Evolutionary conservation across 1,139 yeast species (phyloP).

Genomic region (Blastobotrys raffinosifermentans): DNA sequence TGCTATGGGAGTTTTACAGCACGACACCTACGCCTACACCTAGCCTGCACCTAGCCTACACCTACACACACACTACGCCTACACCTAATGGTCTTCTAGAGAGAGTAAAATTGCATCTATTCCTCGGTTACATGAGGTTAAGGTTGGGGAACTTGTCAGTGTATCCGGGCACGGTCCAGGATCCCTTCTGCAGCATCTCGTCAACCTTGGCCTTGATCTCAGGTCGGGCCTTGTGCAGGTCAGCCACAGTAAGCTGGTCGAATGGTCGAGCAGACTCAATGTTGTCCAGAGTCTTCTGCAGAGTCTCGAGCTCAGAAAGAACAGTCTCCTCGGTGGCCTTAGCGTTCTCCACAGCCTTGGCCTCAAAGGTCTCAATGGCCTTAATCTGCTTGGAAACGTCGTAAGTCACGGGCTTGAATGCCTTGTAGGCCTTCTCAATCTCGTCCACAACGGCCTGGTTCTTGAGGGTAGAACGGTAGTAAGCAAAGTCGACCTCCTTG

Average conservation of each 20-base stretch:
- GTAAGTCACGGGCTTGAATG: slow-evolving; percentile 77
- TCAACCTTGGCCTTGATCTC: slow-evolving; percentile 94
- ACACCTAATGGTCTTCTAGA: too few species aligned
- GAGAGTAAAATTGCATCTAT: background rate
- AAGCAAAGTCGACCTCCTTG: slow-evolving; percentile 70
- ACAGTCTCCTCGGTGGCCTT: slow-evolving; percentile 88
- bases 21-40: too few species aligned
- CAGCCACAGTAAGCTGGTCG: slow-evolving; percentile 93
- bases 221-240: slow-evolving; percentile 91
- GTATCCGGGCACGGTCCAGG: slow-evolving; percentile 98
- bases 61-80: too few species aligned
- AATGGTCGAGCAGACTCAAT: slow-evolving; percentile 97
- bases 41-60: too few species aligned
- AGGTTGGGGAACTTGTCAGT: slow-evolving; percentile 95
- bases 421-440: slow-evolving; percentile 67
- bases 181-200: slow-evolving; percentile 94
- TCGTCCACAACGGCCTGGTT: slow-evolving; percentile 76
- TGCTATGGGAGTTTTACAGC: too few species aligned
- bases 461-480: slow-evolving; percentile 75
- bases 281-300: slow-evolving; percentile 82
- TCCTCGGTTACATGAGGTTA: slow-evolving; percentile 74
- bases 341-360: slow-evolving; percentile 94
- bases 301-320: slow-evolving; percentile 74
- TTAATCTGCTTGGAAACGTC: slow-evolving; percentile 87
- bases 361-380: slow-evolving; percentile 89